phyloP scores from a whole-genome alignment of 1,284 basidiomycete genomes.

The Fomitopsis schrenkii region DNA sequence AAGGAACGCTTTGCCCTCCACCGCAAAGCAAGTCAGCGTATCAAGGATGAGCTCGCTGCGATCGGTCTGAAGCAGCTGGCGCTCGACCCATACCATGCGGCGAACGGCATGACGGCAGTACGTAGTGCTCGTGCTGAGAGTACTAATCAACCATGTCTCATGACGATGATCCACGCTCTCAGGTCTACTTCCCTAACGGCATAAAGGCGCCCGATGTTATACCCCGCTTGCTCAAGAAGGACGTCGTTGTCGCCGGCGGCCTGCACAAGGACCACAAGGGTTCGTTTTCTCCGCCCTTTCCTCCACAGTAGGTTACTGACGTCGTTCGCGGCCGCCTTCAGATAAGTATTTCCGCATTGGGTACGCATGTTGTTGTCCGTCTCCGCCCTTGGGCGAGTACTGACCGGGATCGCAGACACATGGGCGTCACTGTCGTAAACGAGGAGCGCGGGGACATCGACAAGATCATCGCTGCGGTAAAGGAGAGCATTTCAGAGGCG shows the following conservation, averaged over 20 bases:
- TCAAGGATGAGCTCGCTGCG: slow-evolving; percentile 69
- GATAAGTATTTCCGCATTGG: slow-evolving; percentile 83
- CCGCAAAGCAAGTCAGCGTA: slow-evolving; percentile 63
- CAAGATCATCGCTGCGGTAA: slow-evolving; percentile 66
- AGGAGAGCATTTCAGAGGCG: slow-evolving; percentile 53
- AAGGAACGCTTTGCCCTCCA: slow-evolving; percentile 82
- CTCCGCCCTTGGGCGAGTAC: not conserved
- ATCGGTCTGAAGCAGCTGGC: slow-evolving; percentile 80
- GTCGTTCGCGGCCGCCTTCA: slow-evolving; percentile 23
- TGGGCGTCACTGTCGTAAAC: slow-evolving; percentile 85
- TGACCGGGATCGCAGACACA: slow-evolving; percentile 53
- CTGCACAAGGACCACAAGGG: slow-evolving; percentile 88
- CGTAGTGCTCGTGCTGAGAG: slow-evolving; percentile 16
- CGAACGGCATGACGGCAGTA: slow-evolving; percentile 92
- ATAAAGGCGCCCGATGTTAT: slow-evolving; percentile 71
- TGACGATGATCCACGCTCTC: not conserved
- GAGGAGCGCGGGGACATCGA: slow-evolving; percentile 71
- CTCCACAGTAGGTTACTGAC: slow-evolving; percentile 8
- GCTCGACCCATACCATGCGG: slow-evolving; percentile 56
- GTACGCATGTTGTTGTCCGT: slow-evolving; percentile 29
- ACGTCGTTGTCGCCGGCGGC: slow-evolving; percentile 86
- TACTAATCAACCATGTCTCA: not conserved
- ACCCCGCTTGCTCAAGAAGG: slow-evolving; percentile 63
- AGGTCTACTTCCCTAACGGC: slow-evolving; percentile 80
- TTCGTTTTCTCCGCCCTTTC: slow-evolving; percentile 23